phyloP scores from a whole-genome alignment of 805 yeast species.

The Wickerhamomyces bovis region DNA sequence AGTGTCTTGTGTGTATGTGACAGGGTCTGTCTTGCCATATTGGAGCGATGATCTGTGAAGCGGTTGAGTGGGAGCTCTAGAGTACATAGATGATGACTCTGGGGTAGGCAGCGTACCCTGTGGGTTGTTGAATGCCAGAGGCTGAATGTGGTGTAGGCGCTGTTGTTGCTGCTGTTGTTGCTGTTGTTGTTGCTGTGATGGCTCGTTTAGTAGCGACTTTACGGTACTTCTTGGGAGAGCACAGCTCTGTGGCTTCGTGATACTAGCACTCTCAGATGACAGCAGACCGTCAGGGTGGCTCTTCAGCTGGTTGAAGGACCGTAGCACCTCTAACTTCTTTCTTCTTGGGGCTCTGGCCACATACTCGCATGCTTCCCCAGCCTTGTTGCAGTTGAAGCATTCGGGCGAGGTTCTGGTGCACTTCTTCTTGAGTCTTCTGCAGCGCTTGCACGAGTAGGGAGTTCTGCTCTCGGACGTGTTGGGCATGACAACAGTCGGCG shows the following conservation, averaged over 20 bases:
- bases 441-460: conserved; percentile 38
- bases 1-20: background rate
- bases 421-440: conserved; percentile 43
- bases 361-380: conserved; percentile 35
- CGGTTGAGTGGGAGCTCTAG: background rate
- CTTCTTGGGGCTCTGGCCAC: conserved; percentile 39
- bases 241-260: background rate
- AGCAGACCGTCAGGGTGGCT: background rate
- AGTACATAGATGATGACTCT: background rate
- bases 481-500: background rate
- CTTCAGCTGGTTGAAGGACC: conserved; percentile 21
- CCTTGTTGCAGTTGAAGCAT: conserved; percentile 37
- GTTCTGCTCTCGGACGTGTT: conserved; percentile 7
- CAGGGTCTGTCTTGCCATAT: background rate
- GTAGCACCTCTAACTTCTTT: conserved; percentile 25
- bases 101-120: background rate
- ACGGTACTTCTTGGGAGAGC: background rate
- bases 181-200: background rate
- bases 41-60: background rate
- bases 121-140: background rate
- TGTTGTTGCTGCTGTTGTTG: background rate
- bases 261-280: background rate
- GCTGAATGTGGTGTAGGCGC: background rate
- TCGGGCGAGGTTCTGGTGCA: conserved; percentile 40
- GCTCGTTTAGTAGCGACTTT: background rate